These are phyloP conservation scores for Brasenia schreberi DNA, from an alignment of 164 flowering plant genomes.

Conservation along the genomic window DNA sequence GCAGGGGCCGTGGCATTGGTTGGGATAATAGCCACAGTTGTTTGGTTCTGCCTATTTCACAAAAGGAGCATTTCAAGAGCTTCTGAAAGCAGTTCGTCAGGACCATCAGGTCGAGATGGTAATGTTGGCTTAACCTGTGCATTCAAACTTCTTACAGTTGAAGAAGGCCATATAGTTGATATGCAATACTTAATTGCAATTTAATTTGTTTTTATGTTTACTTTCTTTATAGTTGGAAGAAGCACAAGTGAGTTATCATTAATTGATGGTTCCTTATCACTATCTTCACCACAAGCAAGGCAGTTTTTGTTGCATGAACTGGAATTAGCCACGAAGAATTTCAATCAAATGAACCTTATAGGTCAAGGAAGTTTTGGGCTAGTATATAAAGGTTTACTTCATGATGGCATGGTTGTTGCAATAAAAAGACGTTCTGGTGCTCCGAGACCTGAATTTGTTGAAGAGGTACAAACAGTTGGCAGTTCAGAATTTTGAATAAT, in stretches of 20 bases:
- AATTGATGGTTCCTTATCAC: no score
- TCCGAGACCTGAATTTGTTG: constrained; percentile 31
- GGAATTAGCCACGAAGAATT: constrained; percentile 50
- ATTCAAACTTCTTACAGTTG: no score
- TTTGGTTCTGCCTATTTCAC: constrained; percentile 51
- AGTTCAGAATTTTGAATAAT: neutral
- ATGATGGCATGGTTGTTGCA: constrained; percentile 60
- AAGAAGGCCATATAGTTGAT: no score
- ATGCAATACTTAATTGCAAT: no score
- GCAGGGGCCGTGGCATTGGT: constrained; percentile 89
- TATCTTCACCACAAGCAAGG: constrained; percentile 11
- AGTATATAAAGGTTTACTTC: constrained; percentile 54
- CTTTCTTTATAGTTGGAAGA: neutral
- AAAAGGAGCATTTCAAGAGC: constrained; percentile 45
- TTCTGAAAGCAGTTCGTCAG: constrained; percentile 88
- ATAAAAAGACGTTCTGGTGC: constrained; percentile 42
- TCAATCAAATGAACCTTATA: constrained; percentile 38
- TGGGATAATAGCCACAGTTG: constrained; percentile 34
- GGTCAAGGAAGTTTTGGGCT: constrained; percentile 58
- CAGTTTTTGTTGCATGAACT: constrained; percentile 48
- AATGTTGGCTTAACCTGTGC: neutral
- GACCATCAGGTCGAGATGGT: constrained; percentile 63
- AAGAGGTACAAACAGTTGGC: constrained; percentile 31
- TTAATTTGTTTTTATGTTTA: no score
- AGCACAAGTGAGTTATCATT: constrained; percentile 29